Base-by-base conservation (phyloP, 306 rosid species). In the Rubus idaeus region DNA sequence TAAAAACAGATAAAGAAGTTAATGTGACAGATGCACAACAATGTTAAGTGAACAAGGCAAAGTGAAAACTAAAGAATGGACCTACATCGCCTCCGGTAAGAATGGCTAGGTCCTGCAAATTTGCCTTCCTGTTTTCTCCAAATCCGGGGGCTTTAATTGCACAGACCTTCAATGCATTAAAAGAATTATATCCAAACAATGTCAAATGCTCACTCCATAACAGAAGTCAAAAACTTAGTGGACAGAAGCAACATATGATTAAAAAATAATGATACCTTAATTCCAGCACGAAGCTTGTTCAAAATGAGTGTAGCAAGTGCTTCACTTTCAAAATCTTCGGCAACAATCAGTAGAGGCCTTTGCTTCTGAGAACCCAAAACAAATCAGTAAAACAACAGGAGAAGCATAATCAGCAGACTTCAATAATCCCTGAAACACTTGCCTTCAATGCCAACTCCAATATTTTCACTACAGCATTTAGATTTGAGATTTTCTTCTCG, bases 301-400 rank as follows among this genome's bases (percentile, higher is more conserved):
- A 94, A 78, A 77, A 94, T 88, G 40, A 94, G 95, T n/a, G 93
- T 90, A 40, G 97, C 95, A 41, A 94, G 82, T 30, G 97, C 96
- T n/a, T 94, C 98, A 82, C 96, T 92, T 84, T 92, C 98, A 64
- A 94, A 88, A 82, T 94, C 98, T 83, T 94, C 98, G 0, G 97
- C 76, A 58, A 94, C 92, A 81, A 94, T 90, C 75, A 94, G 69
- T 21, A 94, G 77, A 12, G 98, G 91, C 74, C 92, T 89, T 87
- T 92, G 96, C 66, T 76, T 85, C 98, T 94, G 87, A 23, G 35
- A 74, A 82, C 1, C 17, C 68, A 67, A 4, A 77, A 66, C 50
- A 53, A n/a, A n/a, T 63, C 35, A 41, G 63, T 5, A 58, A 41
- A 3, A 10, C 20, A 46, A 75, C 30, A 20, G 18, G 13, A 46